These are phyloP conservation scores for Backusella psychrophila DNA, from an alignment of 192 early-diverging fungal species.

Conservation along the genomic window DNA sequence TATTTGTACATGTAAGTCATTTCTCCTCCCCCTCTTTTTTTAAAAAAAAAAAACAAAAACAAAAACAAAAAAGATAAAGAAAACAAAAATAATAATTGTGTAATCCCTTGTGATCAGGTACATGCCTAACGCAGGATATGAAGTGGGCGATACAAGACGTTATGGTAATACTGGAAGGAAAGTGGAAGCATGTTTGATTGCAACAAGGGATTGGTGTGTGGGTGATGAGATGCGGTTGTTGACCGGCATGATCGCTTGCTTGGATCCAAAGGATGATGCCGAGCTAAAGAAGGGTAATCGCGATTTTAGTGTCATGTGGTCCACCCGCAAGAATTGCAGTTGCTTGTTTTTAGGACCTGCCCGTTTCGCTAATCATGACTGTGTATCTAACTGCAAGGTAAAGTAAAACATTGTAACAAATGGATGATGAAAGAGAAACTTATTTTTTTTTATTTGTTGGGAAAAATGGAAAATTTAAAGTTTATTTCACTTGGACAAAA, in stretches of 20 bases:
- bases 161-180: slow-evolving; percentile 40
- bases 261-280: slow-evolving; percentile 52
- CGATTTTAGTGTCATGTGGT: slow-evolving; percentile 54
- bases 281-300: slow-evolving; percentile 44
- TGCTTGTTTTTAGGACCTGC: slow-evolving; percentile 63
- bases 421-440: neutral
- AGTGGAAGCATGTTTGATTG: slow-evolving; percentile 53
- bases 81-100: slow-evolving; percentile 5
- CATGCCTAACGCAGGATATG: slow-evolving; percentile 51
- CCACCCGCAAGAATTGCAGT: slow-evolving; percentile 41
- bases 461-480: slow-evolving; percentile 7
- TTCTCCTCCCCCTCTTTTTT: neutral
- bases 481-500: slow-evolving; percentile 47
- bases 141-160: slow-evolving; percentile 52
- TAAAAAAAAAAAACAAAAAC: no score
- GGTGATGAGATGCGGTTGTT: slow-evolving; percentile 53
- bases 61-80: neutral
- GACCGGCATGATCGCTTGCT: slow-evolving; percentile 49
- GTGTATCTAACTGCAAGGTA: slow-evolving; percentile 51
- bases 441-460: neutral
- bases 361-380: slow-evolving; percentile 66
- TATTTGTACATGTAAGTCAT: slow-evolving; percentile 33
- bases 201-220: slow-evolving; percentile 43
- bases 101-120: slow-evolving; percentile 36
- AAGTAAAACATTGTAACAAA: neutral